These are phyloP conservation scores for Ustilago tritici DNA, from an alignment of 1,284 basidiomycete genomes.

Conservation along the genomic window DNA sequence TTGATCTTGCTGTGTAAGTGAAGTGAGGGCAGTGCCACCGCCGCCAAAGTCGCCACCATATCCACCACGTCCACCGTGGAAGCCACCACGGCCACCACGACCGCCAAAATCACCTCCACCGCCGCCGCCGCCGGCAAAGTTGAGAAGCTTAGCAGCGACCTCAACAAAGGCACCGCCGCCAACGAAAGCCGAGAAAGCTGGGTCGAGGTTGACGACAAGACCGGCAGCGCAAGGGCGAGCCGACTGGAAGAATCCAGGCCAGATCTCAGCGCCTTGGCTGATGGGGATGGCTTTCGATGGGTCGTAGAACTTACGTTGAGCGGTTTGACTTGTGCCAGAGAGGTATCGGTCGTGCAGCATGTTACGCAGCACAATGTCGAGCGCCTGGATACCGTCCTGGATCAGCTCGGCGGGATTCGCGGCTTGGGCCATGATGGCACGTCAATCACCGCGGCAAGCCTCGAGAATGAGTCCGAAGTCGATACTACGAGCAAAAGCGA, in stretches of 20 bases:
- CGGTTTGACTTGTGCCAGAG: slow-evolving; percentile 34
- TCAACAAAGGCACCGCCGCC: slow-evolving; percentile 42
- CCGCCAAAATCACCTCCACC: slow-evolving; percentile 43
- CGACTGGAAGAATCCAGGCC: slow-evolving; percentile 58
- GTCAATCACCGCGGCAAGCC: slow-evolving; percentile 41
- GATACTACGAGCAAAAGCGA: slow-evolving; percentile 35
- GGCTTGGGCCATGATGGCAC: slow-evolving; percentile 34
- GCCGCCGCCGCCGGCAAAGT: slow-evolving; percentile 38
- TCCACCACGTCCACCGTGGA: slow-evolving; percentile 22
- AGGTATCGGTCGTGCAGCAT: slow-evolving; percentile 19
- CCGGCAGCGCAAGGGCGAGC: slow-evolving; percentile 53
- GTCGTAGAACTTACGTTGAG: slow-evolving; percentile 57
- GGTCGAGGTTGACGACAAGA: slow-evolving; percentile 61
- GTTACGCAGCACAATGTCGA: slow-evolving; percentile 43
- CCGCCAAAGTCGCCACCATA: slow-evolving; percentile 15
- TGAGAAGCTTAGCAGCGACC: slow-evolving; percentile 44
- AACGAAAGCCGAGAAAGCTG: slow-evolving; percentile 55
- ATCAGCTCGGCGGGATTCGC: slow-evolving; percentile 39
- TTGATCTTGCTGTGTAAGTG: slow-evolving; percentile 28
- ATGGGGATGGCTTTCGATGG: slow-evolving; percentile 31
- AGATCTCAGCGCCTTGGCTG: slow-evolving; percentile 51
- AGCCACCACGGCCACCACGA: slow-evolving; percentile 43
- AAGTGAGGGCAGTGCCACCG: slow-evolving; percentile 5
- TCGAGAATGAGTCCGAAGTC: slow-evolving; percentile 30
- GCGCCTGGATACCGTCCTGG: slow-evolving; percentile 39